Evolutionary conservation across 148 eudicot species (phyloP).

Genomic region (Heliosperma pusillum): DNA sequence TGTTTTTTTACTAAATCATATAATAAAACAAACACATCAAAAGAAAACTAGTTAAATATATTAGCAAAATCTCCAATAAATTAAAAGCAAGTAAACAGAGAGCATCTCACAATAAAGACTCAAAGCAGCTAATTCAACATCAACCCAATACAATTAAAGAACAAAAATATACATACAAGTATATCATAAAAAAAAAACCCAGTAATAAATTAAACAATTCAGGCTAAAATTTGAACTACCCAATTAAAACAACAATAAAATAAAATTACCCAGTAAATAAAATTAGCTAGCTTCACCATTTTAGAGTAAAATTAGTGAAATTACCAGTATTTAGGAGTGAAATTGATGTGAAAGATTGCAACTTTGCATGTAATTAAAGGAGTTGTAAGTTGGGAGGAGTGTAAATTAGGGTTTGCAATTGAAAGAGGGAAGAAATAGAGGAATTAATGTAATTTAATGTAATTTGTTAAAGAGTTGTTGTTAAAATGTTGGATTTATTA

Average conservation of each 20-base stretch:
- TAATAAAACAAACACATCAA: background rate
- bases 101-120: background rate
- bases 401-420: constrained; percentile 6
- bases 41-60: too few species aligned
- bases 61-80: background rate
- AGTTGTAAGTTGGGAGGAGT: background rate
- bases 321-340: background rate
- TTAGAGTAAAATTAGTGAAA: background rate
- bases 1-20: background rate
- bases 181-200: background rate
- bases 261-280: background rate
- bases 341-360: background rate
- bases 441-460: background rate
- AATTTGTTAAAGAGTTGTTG: background rate
- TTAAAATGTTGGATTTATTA: background rate
- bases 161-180: background rate
- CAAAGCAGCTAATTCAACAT: background rate
- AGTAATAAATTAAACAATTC: background rate
- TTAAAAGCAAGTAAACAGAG: background rate
- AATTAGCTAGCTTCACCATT: background rate
- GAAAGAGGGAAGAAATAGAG: background rate
- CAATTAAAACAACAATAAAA: background rate
- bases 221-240: background rate
- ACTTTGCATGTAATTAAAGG: background rate
- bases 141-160: background rate